Conservation (phyloP, 108 stramenopile genomes). For the Cyclotella sp. region DNA sequence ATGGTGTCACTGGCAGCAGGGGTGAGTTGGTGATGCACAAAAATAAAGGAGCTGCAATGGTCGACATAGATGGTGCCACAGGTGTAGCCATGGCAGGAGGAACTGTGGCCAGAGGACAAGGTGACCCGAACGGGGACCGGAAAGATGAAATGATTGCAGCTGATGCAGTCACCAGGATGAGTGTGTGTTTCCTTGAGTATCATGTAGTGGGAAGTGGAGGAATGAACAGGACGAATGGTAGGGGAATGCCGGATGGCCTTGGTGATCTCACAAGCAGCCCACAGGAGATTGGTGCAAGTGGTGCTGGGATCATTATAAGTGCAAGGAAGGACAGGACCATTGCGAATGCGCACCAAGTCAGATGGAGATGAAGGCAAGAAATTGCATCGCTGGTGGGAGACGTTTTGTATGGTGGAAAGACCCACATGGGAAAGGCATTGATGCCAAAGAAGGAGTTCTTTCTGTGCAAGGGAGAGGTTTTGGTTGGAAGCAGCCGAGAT, state of each 20-base stretch:
- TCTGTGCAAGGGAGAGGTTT: too few relatives aligned
- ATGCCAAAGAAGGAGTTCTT: too few relatives aligned
- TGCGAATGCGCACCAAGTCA: neutral
- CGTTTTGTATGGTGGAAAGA: neutral
- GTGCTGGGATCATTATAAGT: slow-evolving; percentile 5
- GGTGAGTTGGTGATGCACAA: too few relatives aligned
- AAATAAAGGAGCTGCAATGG: slow-evolving; percentile 3
- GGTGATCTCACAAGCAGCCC: neutral
- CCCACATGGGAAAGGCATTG: neutral
- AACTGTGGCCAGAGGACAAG: too few relatives aligned
- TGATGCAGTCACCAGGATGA: too few relatives aligned
- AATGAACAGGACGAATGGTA: neutral
- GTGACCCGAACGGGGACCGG: too few relatives aligned
- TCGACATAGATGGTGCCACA: too few relatives aligned
- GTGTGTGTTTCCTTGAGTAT: too few relatives aligned
- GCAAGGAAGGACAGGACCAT: slow-evolving; percentile 6
- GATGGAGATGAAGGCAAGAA: neutral
- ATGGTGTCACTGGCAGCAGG: slow-evolving; percentile 45
- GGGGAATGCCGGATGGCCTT: neutral
- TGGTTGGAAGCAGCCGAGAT: neutral
- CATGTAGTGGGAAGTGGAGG: too few relatives aligned
- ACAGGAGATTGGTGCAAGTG: neutral
- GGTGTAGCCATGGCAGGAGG: too few relatives aligned
- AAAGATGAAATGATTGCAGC: too few relatives aligned
- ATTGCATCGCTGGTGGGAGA: neutral